phyloP scores from a whole-genome alignment of 2,329 filamentous ascomycete species.

The Claviceps purpurea region DNA sequence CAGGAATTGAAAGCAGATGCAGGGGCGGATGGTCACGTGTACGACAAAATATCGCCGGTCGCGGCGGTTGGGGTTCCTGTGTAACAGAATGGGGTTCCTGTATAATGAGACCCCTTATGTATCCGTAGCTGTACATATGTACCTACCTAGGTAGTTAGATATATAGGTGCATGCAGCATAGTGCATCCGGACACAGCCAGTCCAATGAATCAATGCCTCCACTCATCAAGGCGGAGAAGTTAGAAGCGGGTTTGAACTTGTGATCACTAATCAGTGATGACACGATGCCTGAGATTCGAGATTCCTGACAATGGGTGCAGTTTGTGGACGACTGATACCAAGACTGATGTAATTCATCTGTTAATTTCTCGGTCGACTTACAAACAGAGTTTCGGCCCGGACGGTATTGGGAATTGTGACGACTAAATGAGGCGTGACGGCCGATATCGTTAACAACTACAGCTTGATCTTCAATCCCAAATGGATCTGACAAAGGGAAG shows the following conservation, averaged over 20 bases:
- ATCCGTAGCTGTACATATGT: too few species aligned
- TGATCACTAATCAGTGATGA: neutral
- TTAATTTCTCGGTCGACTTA: neutral
- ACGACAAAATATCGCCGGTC: too few species aligned
- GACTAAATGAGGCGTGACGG: neutral
- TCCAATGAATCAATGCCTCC: neutral
- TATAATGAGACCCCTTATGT: too few species aligned
- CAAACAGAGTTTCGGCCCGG: neutral
- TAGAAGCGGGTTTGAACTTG: neutral
- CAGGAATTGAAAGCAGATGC: too few species aligned
- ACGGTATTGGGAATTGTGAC: neutral
- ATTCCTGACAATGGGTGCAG: neutral
- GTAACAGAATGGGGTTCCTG: too few species aligned
- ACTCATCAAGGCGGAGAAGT: neutral
- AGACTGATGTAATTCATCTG: neutral
- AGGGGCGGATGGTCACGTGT: too few species aligned
- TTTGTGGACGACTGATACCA: neutral
- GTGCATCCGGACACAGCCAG: neutral
- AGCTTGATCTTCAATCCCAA: too few species aligned
- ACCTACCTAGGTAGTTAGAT: too few species aligned
- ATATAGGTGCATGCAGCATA: too few species aligned
- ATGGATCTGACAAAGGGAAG: too few species aligned
- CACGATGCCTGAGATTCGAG: neutral
- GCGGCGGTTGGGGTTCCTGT: too few species aligned
- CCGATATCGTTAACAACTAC: too few species aligned